Percentiles rank a stretch among this genome's conserved stretches.
phyloP scores from a whole-genome alignment of 345 rosid genomes.

The Trapa bicornis region DNA sequence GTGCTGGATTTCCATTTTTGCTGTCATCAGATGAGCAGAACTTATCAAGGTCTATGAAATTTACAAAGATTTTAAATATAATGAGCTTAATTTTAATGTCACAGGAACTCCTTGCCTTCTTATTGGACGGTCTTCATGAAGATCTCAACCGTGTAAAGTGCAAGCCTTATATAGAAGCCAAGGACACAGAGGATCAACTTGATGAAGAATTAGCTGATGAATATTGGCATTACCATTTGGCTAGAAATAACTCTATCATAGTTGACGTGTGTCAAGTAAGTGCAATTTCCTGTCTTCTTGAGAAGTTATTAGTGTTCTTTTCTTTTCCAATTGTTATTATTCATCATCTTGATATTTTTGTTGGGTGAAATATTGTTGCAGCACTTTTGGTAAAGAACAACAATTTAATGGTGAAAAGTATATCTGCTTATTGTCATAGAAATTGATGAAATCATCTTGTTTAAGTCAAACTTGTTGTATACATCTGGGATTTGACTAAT shows the following conservation, averaged over 20 bases:
- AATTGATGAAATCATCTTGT: too few relatives aligned
- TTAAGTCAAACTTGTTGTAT: too few relatives aligned
- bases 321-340: background rate
- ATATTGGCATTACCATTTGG: constrained; percentile 80
- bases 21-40: background rate
- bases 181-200: constrained; percentile 69
- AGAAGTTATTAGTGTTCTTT: background rate
- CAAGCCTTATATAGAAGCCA: constrained; percentile 83
- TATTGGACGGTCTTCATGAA: constrained; percentile 96
- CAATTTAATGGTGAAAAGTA: too few relatives aligned
- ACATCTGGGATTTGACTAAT: too few relatives aligned
- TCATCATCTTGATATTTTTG: background rate
- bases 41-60: background rate
- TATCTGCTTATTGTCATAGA: too few relatives aligned
- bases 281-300: constrained; percentile 17
- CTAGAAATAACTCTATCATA: constrained; percentile 85
- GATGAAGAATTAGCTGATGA: constrained; percentile 94
- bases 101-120: constrained; percentile 90
- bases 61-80: background rate
- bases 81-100: constrained; percentile 10
- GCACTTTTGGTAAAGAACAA: background rate
- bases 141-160: constrained; percentile 88
- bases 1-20: background rate
- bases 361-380: background rate
- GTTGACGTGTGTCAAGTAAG: constrained; percentile 84